Evolutionary conservation across 169 alveolate species (phyloP), one percentile per base, ranked within the genome.

Genomic region (Eimeria mitis): DNA sequence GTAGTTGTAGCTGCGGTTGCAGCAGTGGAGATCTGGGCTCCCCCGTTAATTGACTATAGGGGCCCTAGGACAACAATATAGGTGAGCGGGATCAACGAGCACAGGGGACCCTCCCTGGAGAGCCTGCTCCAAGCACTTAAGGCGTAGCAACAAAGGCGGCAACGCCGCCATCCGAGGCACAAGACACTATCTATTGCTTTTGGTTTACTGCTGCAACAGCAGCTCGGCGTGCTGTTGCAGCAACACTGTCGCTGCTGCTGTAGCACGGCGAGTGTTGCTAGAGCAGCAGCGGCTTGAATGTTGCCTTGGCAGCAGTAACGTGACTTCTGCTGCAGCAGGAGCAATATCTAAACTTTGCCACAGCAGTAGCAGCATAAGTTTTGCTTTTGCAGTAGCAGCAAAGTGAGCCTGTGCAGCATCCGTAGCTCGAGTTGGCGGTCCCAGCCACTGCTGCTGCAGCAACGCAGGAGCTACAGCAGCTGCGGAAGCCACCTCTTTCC

Each of bases 141-240:
- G 63, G 88, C 65, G 65, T 49, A 78, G 88, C 88, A 49, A 23
- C 88, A 78, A 49, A 44, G 81, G 65, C 88, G 88, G 88, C 88
- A 49, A 40, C 28, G 65, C 88, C 88, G 88, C 88, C 88, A 49
- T 78, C 88, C 88, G 88, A 49, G 59, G 68, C 54, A 75, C 9
- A 49, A 28, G 59, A 47, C 88, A 78, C 31, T 37, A 71, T 56
- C 23, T 78, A 78, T 78, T 78, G 88, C 88, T 78, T 78, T 78
- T 78, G 88, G 65, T 83, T 83, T 83, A 75, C 75, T 83, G 75
- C 54, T 54, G 90, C 90, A 54, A 75, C 90, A 54, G 90, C 90
- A 83, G 19, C 90, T n/a, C 28, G 47, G 89, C 89, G 70, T 78
- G 89, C 73, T 87, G 42, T 83, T 87, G 81, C 81, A 44, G 90